Evolutionary conservation across 1,284 basidiomycete species (phyloP), one percentile per base, ranked within the genome.

Genomic region (Gyrodon tennesseensis): DNA sequence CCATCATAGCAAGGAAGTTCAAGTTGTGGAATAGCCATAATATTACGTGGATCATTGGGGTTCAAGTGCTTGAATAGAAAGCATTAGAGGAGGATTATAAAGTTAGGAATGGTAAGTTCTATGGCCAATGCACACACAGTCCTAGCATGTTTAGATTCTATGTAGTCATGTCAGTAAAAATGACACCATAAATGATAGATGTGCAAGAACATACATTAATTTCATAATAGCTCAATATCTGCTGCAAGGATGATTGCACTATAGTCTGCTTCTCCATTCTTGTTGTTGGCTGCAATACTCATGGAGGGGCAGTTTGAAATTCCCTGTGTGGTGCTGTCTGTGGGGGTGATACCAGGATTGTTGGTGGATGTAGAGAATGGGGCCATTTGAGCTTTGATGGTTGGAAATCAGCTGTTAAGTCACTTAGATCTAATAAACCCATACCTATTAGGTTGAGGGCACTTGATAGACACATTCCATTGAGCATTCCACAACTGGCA

Each of bases 41-140:
- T n/a, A n/a, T n/a, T n/a, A n/a, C n/a, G n/a, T n/a, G n/a, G n/a
- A n/a, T n/a, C n/a, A n/a, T n/a, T n/a, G n/a, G n/a, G n/a, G 34
- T 68, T 54, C 3, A 61, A 5, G 49, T 3, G 12, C 18, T 56
- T 8, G 4, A 61, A 67, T 23, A 67, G 56, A 37, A 67, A 67
- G 25, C 15, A 3, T 48, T 1, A 8, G 27, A 67, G 19, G 4
- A 67, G 65, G 8, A 63, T n/a, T 0, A 60, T 52, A 0, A 78
- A 64, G 16, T 64, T 8, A 0, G 71, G 68, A 19, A 69, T 65
- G 12, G 63, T 43, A 15, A 74, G 66, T 15, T 68, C 62, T 48
- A 41, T 44, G 18, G 58, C 56, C 29, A 68, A 29, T 52, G 52
- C 25, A 8, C 1, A 2, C 27, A 68, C n/a, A n/a, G n/a, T 67